Evolutionary conservation across 805 yeast genomes (phyloP), one percentile per base, ranked within the genome.

Genomic region (Debaryomyces hansenii): DNA sequence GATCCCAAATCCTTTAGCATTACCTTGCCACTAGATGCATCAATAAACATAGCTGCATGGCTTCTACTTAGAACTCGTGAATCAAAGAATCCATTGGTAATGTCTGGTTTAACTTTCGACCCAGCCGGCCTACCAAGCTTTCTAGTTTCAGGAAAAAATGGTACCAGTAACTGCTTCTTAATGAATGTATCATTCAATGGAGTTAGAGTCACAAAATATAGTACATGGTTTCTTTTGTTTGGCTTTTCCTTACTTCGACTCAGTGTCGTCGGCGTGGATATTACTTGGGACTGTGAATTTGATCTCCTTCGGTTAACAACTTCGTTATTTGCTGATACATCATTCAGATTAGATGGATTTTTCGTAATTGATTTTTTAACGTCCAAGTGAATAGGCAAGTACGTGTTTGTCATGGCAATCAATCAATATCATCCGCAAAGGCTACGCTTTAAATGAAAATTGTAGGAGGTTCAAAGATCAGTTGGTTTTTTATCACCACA

Each of bases 11-110:
- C 99, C 54, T 84, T 82, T 20, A 94, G 77, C 75, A 77, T 89
- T 16, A 95, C 75, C 48, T 77, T 78, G 4, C 91, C 90, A 4
- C 71, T 67, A 20, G 64, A 64, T 14, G 80, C 73, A 54, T 88
- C 94, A 32, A 90, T 80, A 71, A 80, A 88, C 51, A 94, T 69
- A 57, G 88, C 92, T 0, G 99, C 99, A 67, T 94, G 99, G 59
- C 88, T 94, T 53, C 99, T 74, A 15, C 95, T 85, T 39, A 94
- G 77, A 9, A 95, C 98, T 24, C 98, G 74, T 9, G 97, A 89
- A 67, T 94, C 98, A 60, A 94, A 94, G 63, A 79, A 91, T 0
- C 98, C 99, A 62, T 95, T 95, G 32, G 87, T 84, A 2, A 87
- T 72, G 50, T 76, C 80, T 32, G 81, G 82, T 46, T 75, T 74